Conservation (phyloP, 1,284 basidiomycete species). For the Sutorius eximius region DNA sequence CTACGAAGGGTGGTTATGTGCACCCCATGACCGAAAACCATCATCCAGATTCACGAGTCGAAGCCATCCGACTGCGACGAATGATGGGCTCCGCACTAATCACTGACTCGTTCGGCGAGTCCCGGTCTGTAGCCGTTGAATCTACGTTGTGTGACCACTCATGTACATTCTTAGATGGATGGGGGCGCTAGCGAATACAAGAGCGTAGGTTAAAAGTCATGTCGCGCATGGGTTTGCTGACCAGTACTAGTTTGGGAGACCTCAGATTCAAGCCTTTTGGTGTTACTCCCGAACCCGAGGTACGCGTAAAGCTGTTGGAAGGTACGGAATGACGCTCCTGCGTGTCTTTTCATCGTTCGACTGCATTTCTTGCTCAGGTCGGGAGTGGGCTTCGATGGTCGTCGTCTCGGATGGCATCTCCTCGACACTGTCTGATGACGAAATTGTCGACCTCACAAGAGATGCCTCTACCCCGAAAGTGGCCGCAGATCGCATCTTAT, state of each 20-base stretch:
- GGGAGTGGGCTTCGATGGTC: conserved; percentile 77
- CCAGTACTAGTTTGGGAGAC: conserved; percentile 75
- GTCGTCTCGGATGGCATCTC: conserved; percentile 91
- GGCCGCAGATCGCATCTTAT: conserved; percentile 82
- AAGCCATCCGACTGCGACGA: conserved; percentile 80
- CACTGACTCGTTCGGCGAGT: conserved; percentile 95
- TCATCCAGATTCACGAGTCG: conserved; percentile 87
- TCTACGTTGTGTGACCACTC: not conserved
- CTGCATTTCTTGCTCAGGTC: conserved; percentile 44
- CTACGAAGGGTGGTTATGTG: conserved; percentile 69
- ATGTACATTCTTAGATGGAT: conserved; percentile 69
- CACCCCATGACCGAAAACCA: conserved; percentile 87
- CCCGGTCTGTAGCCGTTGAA: conserved; percentile 52
- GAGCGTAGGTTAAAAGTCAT: conserved; percentile 56
- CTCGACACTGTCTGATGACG: conserved; percentile 88
- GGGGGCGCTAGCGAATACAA: conserved; percentile 92
- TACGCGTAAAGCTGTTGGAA: conserved; percentile 76
- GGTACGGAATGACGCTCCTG: conserved; percentile 43
- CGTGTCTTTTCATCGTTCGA: conserved; percentile 1
- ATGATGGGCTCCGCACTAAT: conserved; percentile 91
- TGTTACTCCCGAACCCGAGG: conserved; percentile 93
- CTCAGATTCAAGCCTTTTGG: conserved; percentile 87
- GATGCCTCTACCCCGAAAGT: conserved; percentile 69
- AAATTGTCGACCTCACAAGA: conserved; percentile 89
- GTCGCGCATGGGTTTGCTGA: conserved; percentile 3